phyloP scores from a whole-genome alignment of 208 protist species.

The Trypanosoma mega region DNA sequence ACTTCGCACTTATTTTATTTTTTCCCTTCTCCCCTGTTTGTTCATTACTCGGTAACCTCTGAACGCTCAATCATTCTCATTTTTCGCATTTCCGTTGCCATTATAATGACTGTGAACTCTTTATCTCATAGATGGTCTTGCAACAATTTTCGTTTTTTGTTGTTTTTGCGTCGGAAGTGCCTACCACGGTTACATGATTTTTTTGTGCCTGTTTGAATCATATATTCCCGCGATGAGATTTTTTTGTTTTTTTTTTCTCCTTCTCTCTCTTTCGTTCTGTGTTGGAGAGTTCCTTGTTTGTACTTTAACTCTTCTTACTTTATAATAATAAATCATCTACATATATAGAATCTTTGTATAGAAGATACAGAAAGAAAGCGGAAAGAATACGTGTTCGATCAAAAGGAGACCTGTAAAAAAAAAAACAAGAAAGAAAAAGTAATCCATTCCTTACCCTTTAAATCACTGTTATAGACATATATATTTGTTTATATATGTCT shows the following conservation, averaged over 20 bases:
- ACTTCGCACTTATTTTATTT: not conserved
- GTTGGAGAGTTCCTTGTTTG: constrained; percentile 10
- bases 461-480: not conserved
- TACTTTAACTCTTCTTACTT: constrained; percentile 1
- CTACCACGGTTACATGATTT: too few species aligned
- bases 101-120: too few species aligned
- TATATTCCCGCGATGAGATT: too few species aligned
- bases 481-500: not conserved
- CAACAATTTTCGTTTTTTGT: too few species aligned
- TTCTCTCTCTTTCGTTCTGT: constrained; percentile 1
- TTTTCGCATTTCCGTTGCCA: too few species aligned
- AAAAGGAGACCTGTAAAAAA: not conserved
- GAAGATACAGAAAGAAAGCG: too few species aligned
- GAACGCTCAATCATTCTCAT: too few species aligned
- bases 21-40: constrained; percentile 12
- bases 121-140: too few species aligned
- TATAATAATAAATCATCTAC: not conserved
- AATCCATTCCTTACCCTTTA: not conserved
- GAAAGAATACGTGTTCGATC: too few species aligned
- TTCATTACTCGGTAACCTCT: constrained; percentile 15
- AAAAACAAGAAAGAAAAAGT: not conserved
- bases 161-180: too few species aligned
- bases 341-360: too few species aligned
- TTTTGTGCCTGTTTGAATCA: too few species aligned
- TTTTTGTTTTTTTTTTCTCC: constrained; percentile 15